These are phyloP conservation scores for Galerina sulciceps DNA, from an alignment of 768 basidiomycete genomes.

Conservation along the genomic window DNA sequence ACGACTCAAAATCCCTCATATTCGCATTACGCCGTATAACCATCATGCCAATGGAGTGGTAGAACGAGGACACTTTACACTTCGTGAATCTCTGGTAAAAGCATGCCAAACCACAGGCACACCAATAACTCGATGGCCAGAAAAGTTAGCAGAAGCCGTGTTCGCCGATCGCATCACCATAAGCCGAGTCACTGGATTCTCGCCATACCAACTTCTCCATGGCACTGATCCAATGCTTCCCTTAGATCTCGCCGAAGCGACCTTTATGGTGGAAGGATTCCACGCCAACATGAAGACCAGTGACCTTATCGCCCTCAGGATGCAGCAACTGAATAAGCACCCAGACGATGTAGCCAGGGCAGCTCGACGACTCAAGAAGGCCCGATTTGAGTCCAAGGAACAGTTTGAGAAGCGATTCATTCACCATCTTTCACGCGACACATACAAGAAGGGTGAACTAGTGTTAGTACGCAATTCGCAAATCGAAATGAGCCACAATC, in stretches of 20 bases:
- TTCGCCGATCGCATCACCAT: conserved; percentile 29
- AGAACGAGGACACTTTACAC: conserved; percentile 27
- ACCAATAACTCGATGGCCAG: conserved; percentile 19
- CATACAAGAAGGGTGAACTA: background rate
- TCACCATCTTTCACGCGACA: background rate
- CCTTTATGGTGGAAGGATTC: conserved; percentile 5
- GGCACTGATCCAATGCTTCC: conserved; percentile 30
- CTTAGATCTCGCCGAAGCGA: conserved; percentile 11
- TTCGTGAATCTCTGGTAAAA: conserved; percentile 32
- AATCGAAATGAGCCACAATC: background rate
- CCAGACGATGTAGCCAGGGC: background rate
- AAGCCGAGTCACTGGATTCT: conserved; percentile 27
- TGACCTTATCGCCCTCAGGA: conserved; percentile 13
- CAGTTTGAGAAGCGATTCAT: background rate
- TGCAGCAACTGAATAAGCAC: background rate
- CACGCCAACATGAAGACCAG: background rate
- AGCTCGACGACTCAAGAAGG: background rate
- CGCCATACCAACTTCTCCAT: conserved; percentile 33
- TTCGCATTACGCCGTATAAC: conserved; percentile 43
- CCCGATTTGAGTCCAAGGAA: background rate
- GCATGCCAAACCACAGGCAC: conserved; percentile 5
- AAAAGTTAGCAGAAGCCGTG: conserved; percentile 28
- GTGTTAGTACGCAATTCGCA: background rate
- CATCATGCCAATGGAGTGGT: conserved; percentile 38
- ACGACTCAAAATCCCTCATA: conserved; percentile 33